Conservation (phyloP, 306 rosid genomes). For the Cyclanthera cordifolia region DNA sequence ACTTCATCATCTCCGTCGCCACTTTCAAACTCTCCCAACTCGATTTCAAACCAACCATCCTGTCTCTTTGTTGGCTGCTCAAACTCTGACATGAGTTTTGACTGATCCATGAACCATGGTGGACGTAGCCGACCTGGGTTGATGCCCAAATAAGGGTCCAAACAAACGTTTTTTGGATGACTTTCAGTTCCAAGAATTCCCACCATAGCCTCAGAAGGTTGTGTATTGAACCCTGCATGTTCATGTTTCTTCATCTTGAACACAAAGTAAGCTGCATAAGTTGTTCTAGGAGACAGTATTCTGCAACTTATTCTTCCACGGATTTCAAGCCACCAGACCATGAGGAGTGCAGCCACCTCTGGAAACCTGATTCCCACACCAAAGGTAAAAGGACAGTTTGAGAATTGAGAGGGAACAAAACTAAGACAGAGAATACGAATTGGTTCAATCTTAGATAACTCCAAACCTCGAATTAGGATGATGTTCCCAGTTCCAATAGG, state of each 20-base stretch:
- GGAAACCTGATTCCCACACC: slow-evolving; percentile 1
- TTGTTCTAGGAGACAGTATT: slow-evolving; percentile 8
- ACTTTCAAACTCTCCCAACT: slow-evolving; percentile 12
- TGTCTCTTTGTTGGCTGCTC: background rate
- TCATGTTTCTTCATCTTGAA: background rate
- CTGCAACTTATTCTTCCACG: slow-evolving; percentile 4
- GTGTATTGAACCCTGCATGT: background rate
- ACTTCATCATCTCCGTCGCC: slow-evolving; percentile 9
- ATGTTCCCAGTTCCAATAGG: slow-evolving; percentile 3
- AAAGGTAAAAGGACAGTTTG: background rate
- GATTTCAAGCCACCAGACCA: slow-evolving; percentile 7
- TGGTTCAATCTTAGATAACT: background rate
- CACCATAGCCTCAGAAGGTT: background rate
- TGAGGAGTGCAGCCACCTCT: slow-evolving; percentile 10
- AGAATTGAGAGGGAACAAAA: background rate
- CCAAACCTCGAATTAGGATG: slow-evolving; percentile 5
- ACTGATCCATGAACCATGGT: background rate
- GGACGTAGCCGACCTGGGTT: background rate
- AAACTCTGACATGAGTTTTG: background rate
- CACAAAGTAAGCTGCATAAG: slow-evolving; percentile 9
- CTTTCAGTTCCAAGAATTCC: background rate
- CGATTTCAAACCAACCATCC: slow-evolving; percentile 16
- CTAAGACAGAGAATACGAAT: background rate
- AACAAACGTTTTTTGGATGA: background rate
- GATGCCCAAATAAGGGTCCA: background rate